Evolutionary conservation across 345 rosid species (phyloP), one percentile per base, ranked within the genome.

Genomic region (Populus ilicifolia): DNA sequence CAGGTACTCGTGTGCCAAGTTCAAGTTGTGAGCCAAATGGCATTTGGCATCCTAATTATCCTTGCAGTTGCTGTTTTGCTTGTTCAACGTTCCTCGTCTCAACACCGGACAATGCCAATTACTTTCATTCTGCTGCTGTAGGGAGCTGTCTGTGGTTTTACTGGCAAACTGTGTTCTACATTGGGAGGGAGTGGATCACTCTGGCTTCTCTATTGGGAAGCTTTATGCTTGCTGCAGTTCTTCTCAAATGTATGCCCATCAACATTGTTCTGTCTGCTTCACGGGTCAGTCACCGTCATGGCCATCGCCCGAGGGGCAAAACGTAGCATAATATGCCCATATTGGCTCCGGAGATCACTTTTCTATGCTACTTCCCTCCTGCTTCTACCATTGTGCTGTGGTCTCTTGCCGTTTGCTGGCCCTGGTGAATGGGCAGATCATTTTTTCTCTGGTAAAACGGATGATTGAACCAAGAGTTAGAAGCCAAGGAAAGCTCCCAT

Each of bases 191-290:
- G 84, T 1, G 99, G 98, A 62, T 73, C 80, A 8, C 81, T 69
- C 36, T 96, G 99, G 99, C 86, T 94, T 13, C 18, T 87, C 2
- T 82, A 87, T 61, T 96, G 98, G 98, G 96, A 91, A 73, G 67
- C 77, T 76, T 81, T 90, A 11, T 94, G 98, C 87, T 8, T 85
- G 18, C 69, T 91, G 74, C 97, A 92, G 69, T 93, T 93, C 77
- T 50, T 90, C 39, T 83, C 93, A 1, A 91, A 83, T 62, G 73
- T 78, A n/a, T 88, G 75, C 59, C 83, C 87, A 0, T 74, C 91
- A 4, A 44, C 54, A 13, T 74, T 93, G 82, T 91, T 85, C 76
- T 27, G 67, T 65, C 25, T 87, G 35, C 86, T 96, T 29, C 81
- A 90, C 2, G 97, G 98, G 16, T 93, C 91, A 0, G 46, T 90